These are phyloP conservation scores for Tetrahymena malaccensis DNA, from an alignment of 73 alveolate genomes.

Conservation along the genomic window DNA sequence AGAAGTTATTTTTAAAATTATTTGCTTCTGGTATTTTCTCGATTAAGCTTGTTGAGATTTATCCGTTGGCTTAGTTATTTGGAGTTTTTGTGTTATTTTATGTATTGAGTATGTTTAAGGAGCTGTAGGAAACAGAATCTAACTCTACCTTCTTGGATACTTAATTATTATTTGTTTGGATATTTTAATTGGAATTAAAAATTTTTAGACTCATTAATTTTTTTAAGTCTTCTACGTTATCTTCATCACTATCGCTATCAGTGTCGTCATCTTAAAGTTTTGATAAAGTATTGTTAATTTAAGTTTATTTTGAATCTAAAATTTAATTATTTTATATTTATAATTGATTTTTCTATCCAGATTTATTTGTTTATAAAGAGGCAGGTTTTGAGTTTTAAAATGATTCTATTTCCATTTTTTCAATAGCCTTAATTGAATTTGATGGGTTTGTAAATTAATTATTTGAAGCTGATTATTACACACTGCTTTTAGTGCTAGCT, in stretches of 20 bases:
- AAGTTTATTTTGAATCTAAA: background rate
- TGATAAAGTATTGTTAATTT: too few species aligned
- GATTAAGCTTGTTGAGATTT: background rate
- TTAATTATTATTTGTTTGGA: background rate
- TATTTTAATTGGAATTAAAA: background rate
- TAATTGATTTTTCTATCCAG: background rate
- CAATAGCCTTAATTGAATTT: background rate
- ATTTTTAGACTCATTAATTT: background rate
- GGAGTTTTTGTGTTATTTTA: background rate
- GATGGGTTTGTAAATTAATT: background rate
- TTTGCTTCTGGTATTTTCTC: background rate
- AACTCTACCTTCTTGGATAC: background rate
- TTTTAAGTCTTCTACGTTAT: background rate
- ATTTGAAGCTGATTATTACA: background rate
- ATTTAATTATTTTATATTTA: background rate
- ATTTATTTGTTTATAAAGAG: background rate
- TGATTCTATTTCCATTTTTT: background rate
- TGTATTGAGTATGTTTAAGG: background rate
- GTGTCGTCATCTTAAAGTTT: background rate
- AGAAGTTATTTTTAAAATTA: background rate
- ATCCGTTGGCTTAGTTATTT: background rate
- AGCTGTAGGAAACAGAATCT: background rate
- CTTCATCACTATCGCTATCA: background rate
- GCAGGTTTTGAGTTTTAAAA: background rate
- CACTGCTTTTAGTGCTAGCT: background rate